Conservation (phyloP, 768 basidiomycete species). For the Lactarius hatsudake region DNA sequence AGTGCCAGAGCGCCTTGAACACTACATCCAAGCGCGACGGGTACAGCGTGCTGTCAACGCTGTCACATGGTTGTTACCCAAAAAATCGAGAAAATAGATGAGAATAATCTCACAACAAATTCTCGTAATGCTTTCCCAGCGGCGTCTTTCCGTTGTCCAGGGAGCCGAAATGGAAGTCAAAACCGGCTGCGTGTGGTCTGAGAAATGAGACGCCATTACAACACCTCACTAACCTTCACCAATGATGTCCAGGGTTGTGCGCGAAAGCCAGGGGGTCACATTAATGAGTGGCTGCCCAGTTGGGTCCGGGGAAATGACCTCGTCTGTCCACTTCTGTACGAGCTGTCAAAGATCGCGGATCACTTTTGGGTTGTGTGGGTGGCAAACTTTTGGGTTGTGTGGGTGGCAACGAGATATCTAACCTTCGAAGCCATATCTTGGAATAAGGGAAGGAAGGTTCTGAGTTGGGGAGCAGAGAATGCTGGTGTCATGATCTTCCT, state of each 20-base stretch:
- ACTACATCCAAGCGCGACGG: conserved; percentile 20
- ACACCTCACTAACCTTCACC: conserved; percentile 27
- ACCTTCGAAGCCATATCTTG: conserved; percentile 19
- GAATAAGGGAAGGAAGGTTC: conserved; percentile 32
- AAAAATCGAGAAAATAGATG: not conserved
- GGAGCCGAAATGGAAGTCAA: conserved; percentile 24
- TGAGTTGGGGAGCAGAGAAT: conserved; percentile 32
- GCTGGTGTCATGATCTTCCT: conserved; percentile 34
- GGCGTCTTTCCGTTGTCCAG: conserved; percentile 17
- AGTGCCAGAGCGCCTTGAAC: conserved; percentile 22
- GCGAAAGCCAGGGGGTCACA: conserved; percentile 29
- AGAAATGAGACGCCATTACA: not conserved
- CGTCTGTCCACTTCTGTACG: conserved; percentile 32
- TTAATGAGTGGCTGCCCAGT: conserved; percentile 24
- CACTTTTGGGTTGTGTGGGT: not conserved
- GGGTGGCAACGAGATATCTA: not conserved
- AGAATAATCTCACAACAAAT: conserved; percentile 23
- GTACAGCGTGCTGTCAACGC: conserved; percentile 24
- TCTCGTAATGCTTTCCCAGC: conserved; percentile 14
- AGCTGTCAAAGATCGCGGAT: conserved; percentile 24
- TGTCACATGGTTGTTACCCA: not conserved
- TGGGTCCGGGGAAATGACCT: conserved; percentile 18
- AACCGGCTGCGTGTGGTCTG: conserved; percentile 16
- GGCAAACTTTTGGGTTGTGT: too few relatives aligned
- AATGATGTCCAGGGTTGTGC: conserved; percentile 32